A percentile compares a stretch with the other conserved stretches of the same genome.
phyloP scores from a whole-genome alignment of 1,284 basidiomycete species.

The Tetrapyrgos nigripes region DNA sequence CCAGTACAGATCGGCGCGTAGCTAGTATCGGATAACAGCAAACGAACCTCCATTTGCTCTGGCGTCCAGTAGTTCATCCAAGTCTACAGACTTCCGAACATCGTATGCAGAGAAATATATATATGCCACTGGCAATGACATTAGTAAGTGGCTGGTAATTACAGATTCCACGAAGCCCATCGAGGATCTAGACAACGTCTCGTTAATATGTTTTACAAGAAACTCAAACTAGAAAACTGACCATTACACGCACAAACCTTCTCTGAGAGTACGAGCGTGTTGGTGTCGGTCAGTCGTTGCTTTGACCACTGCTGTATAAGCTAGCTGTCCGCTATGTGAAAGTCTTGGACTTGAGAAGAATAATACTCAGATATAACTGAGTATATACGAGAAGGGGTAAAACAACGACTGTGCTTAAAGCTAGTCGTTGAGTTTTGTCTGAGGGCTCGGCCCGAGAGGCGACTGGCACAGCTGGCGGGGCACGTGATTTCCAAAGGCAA shows the following conservation, averaged over 20 bases:
- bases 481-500: too few relatives aligned
- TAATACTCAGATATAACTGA: too few relatives aligned
- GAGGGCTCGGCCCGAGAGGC: too few relatives aligned
- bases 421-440: too few relatives aligned
- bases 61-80: too few relatives aligned
- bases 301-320: too few relatives aligned
- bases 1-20: constrained; percentile 94
- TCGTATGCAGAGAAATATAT: constrained; percentile 93
- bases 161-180: constrained; percentile 98
- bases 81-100: constrained; percentile 99
- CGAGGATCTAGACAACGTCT: constrained; percentile 75
- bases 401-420: too few relatives aligned
- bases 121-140: constrained; percentile 70
- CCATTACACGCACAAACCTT: constrained; percentile 94
- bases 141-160: constrained; percentile 1
- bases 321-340: too few relatives aligned
- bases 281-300: constrained; percentile 81
- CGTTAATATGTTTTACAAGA: constrained; percentile 6
- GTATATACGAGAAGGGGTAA: too few relatives aligned
- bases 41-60: constrained; percentile 92
- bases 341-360: too few relatives aligned
- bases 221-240: constrained; percentile 38
- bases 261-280: constrained; percentile 82
- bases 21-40: constrained; percentile 2
- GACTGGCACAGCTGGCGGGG: too few relatives aligned